phyloP scores from a whole-genome alignment of 108 stramenopile genomes.

The Cylindrotheca fusiformis region DNA sequence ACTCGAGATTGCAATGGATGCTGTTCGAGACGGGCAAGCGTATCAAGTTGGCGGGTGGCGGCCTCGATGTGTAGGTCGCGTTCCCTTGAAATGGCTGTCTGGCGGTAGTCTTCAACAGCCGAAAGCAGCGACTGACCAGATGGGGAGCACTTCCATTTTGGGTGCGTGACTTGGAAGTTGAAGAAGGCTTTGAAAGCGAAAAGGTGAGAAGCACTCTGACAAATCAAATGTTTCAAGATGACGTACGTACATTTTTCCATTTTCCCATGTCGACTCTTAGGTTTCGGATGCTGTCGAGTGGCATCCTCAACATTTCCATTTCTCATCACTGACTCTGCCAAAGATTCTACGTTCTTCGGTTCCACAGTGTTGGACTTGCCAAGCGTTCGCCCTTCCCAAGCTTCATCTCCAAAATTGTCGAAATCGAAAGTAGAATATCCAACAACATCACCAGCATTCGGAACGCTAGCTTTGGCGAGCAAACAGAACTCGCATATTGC shows the following conservation, averaged over 20 bases:
- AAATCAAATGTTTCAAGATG: too few relatives aligned
- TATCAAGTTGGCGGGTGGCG: slow-evolving; percentile 74
- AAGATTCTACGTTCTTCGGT: slow-evolving; percentile 12
- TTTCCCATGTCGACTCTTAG: slow-evolving; percentile 69
- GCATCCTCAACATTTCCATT: slow-evolving; percentile 41
- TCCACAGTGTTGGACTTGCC: slow-evolving; percentile 11
- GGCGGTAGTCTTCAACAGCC: slow-evolving; percentile 50
- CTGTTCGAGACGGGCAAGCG: slow-evolving; percentile 54
- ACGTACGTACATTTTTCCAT: slow-evolving; percentile 90
- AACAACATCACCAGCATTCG: slow-evolving; percentile 89
- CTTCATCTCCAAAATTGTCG: slow-evolving; percentile 75
- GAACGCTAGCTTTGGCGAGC: slow-evolving; percentile 64
- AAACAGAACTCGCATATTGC: slow-evolving; percentile 81
- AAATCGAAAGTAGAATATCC: slow-evolving; percentile 93
- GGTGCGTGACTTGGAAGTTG: slow-evolving; percentile 66
- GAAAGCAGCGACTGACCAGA: slow-evolving; percentile 62
- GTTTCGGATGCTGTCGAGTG: slow-evolving; percentile 39
- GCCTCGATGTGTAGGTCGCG: slow-evolving; percentile 74
- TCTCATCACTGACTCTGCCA: slow-evolving; percentile 29
- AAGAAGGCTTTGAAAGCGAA: too few relatives aligned
- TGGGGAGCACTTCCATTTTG: slow-evolving; percentile 56
- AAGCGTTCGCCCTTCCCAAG: slow-evolving; percentile 62
- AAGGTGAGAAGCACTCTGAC: too few relatives aligned
- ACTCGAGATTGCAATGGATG: slow-evolving; percentile 12
- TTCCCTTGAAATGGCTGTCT: slow-evolving; percentile 54